These are phyloP conservation scores for Apiosordaria backusii DNA, from an alignment of 495 filamentous ascomycete genomes.

Conservation along the genomic window DNA sequence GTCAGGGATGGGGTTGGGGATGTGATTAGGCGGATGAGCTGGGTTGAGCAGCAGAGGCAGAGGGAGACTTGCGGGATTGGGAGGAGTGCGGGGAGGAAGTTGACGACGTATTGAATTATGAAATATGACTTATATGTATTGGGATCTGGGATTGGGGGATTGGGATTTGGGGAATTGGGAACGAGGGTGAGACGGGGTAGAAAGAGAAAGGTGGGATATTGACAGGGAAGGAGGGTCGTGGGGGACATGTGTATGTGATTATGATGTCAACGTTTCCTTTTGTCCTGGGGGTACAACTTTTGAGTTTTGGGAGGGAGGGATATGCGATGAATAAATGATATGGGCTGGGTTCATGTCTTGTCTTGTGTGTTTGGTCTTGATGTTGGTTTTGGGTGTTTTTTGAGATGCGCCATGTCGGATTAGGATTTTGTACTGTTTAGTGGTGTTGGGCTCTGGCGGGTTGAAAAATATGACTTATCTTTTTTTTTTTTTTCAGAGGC, in stretches of 20 bases:
- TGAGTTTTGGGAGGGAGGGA: neutral
- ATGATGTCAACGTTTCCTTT: neutral
- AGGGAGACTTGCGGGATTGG: neutral
- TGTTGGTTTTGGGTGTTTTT: too few species aligned
- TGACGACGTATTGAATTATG: neutral
- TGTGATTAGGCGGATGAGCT: constrained; percentile 42
- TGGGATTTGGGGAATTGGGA: too few species aligned
- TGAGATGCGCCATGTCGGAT: too few species aligned
- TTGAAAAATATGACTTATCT: too few species aligned
- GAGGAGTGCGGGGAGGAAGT: neutral
- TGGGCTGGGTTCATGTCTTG: neutral
- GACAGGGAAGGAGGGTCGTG: neutral
- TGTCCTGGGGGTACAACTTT: too few species aligned
- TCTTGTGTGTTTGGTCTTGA: too few species aligned
- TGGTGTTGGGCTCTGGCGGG: too few species aligned
- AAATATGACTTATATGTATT: neutral
- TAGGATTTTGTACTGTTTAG: too few species aligned
- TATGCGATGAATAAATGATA: neutral
- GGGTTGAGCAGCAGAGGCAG: constrained; percentile 4
- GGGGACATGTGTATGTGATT: neutral
- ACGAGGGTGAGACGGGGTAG: too few species aligned
- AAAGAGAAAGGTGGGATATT: too few species aligned
- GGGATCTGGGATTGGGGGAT: neutral
- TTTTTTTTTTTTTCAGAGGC: too few species aligned
- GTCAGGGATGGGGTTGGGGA: constrained; percentile 52